Percentiles rank a stretch among this genome's conserved stretches.
These are phyloP conservation scores for Pyrenula aspistea DNA, from an alignment of 495 filamentous ascomycete species.

Conservation along the genomic window DNA sequence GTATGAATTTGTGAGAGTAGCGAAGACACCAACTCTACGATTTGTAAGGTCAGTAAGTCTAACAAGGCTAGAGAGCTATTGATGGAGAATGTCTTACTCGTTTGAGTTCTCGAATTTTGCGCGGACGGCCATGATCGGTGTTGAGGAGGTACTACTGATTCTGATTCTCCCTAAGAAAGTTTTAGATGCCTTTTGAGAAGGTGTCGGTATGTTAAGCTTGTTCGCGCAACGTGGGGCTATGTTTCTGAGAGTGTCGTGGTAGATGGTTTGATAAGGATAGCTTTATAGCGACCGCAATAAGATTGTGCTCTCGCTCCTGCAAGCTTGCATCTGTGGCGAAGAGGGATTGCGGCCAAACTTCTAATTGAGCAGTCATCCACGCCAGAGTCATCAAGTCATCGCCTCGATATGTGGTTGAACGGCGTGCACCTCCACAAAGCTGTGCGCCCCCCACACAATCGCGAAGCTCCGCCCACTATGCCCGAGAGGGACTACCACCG, in stretches of 20 bases:
- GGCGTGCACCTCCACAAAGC: constrained; percentile 1
- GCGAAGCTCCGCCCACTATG: constrained; percentile 3
- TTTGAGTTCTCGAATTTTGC: constrained; percentile 97
- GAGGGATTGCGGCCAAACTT: not conserved
- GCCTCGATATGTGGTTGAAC: constrained; percentile 2
- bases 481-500: not conserved
- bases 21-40: constrained; percentile 90
- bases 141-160: not conserved
- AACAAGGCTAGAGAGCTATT: constrained; percentile 1
- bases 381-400: not conserved
- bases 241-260: not conserved
- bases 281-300: not conserved
- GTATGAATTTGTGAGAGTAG: constrained; percentile 92
- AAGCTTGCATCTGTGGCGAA: not conserved
- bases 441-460: constrained; percentile 3
- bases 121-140: constrained; percentile 58
- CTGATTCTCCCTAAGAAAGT: too few species aligned
- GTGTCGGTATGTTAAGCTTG: too few species aligned
- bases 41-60: not conserved
- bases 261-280: not conserved
- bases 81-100: constrained; percentile 51
- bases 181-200: too few species aligned
- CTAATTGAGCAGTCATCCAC: not conserved
- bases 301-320: not conserved
- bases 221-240: not conserved